Evolutionary conservation across 352 stramenopile genomes (phyloP).

Genomic region (Phytopythium cucurbitacearum): DNA sequence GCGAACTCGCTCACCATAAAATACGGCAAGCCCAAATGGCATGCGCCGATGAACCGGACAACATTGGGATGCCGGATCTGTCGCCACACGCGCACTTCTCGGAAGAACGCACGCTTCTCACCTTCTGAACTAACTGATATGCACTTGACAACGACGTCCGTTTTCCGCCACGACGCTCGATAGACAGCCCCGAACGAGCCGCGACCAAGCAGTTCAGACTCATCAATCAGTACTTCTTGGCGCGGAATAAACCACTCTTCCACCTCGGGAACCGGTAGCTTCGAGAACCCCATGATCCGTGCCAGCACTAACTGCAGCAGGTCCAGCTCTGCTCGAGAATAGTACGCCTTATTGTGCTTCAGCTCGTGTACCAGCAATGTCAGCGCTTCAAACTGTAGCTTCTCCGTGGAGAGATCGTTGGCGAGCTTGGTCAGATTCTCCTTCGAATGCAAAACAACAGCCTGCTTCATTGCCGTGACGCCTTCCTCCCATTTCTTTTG

Average conservation of each 20-base stretch:
- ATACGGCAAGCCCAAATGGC: constrained; percentile 7
- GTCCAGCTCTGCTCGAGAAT: constrained; percentile 4
- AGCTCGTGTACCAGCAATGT: constrained; percentile 12
- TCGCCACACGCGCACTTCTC: constrained; percentile 13
- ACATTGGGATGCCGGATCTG: constrained; percentile 10
- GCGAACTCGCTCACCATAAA: constrained; percentile 17
- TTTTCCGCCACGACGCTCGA: constrained; percentile 11
- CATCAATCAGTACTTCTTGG: constrained; percentile 7
- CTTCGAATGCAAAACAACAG: background rate
- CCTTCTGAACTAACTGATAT: constrained; percentile 9
- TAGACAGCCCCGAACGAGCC: constrained; percentile 13
- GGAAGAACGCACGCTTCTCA: constrained; percentile 10
- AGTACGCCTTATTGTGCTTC: constrained; percentile 7
- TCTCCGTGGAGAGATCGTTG: background rate
- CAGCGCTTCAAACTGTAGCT: constrained; percentile 7
- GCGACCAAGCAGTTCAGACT: background rate
- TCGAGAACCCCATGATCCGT: constrained; percentile 3
- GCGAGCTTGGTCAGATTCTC: constrained; percentile 4
- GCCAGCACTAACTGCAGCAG: constrained; percentile 4
- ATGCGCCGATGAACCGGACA: constrained; percentile 16
- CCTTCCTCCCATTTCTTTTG: constrained; percentile 10
- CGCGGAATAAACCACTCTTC: constrained; percentile 12
- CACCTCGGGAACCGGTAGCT: constrained; percentile 2
- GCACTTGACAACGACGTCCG: constrained; percentile 14
- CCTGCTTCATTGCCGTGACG: background rate